Percentiles rank a stretch among this genome's conserved stretches.
Evolutionary conservation across 805 yeast species (phyloP).

Genomic region (Metschnikowia noctiluminum): DNA sequence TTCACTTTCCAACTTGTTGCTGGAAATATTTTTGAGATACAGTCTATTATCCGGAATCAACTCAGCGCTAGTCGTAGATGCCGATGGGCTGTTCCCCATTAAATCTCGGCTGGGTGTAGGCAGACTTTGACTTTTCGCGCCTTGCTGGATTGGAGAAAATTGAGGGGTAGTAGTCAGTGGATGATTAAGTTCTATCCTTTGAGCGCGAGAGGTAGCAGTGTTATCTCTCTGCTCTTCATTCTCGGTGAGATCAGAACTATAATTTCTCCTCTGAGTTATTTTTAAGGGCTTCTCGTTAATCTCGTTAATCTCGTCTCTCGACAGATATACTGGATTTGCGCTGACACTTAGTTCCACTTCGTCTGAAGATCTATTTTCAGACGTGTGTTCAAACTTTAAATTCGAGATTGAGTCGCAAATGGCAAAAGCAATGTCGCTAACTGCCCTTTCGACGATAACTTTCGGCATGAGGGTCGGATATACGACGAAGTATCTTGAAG

Average conservation of each 20-base stretch:
- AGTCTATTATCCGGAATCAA: not conserved
- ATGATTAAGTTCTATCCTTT: not conserved
- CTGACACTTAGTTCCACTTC: not conserved
- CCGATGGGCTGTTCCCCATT: not conserved
- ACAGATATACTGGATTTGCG: not conserved
- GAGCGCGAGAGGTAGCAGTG: not conserved
- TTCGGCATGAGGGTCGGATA: conserved; percentile 66
- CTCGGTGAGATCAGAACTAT: not conserved
- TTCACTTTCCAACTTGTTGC: not conserved
- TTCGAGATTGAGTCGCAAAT: conserved; percentile 59
- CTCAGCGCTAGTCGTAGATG: not conserved
- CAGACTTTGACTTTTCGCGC: conserved; percentile 4
- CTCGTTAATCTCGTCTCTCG: conserved; percentile 3
- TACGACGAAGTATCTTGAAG: conserved; percentile 68
- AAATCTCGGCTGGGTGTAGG: conserved; percentile 3
- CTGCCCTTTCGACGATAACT: conserved; percentile 68
- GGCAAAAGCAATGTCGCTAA: conserved; percentile 67
- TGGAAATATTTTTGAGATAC: conserved; percentile 1
- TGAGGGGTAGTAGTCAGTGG: not conserved
- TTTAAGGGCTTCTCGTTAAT: conserved; percentile 13
- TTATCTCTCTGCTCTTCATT: not conserved
- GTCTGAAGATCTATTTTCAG: not conserved
- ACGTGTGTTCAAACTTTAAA: conserved; percentile 41
- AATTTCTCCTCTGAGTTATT: conserved; percentile 8
- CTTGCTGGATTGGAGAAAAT: conserved; percentile 4